A percentile compares a stretch with the other conserved stretches of the same genome.
These are phyloP conservation scores for Aspergillus tanneri DNA, from an alignment of 2,329 filamentous ascomycete genomes.

Conservation along the genomic window DNA sequence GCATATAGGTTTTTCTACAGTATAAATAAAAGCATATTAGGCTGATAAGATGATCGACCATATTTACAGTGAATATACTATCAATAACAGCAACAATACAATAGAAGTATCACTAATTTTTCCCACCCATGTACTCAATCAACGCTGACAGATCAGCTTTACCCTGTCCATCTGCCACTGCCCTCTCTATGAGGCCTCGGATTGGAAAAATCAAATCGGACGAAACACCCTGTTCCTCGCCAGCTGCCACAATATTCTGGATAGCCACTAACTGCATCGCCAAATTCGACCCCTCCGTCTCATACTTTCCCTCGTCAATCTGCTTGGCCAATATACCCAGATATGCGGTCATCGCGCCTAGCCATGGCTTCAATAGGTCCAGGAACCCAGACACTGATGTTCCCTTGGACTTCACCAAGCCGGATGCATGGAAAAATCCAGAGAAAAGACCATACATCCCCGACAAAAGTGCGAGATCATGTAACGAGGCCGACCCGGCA, in stretches of 20 bases:
- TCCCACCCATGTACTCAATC: slow-evolving; percentile 7
- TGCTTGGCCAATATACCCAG: slow-evolving; percentile 10
- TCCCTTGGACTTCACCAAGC: slow-evolving; percentile 8
- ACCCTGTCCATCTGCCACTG: slow-evolving; percentile 6
- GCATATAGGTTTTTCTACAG: no score
- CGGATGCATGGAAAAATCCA: slow-evolving; percentile 15
- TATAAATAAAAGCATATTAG: no score
- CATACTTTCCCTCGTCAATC: slow-evolving; percentile 10
- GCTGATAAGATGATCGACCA: no score
- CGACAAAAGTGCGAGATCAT: slow-evolving; percentile 14
- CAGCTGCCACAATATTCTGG: slow-evolving; percentile 6
- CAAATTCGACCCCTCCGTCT: slow-evolving; percentile 11
- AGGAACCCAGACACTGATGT: slow-evolving; percentile 1
- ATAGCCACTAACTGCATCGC: slow-evolving; percentile 12
- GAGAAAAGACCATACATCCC: slow-evolving; percentile 19
- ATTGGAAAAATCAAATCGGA: slow-evolving; percentile 7
- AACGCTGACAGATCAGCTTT: slow-evolving; percentile 8
- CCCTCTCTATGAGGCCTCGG: background rate
- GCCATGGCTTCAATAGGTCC: slow-evolving; percentile 10
- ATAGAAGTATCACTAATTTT: no score
- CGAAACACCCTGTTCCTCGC: slow-evolving; percentile 6
- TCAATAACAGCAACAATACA: no score
- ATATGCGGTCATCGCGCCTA: slow-evolving; percentile 13
- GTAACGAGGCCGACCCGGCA: slow-evolving; percentile 11
- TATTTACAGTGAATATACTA: no score